Evolutionary conservation across 1,139 yeast species (phyloP).

Genomic region (Waltiozyma sp.): DNA sequence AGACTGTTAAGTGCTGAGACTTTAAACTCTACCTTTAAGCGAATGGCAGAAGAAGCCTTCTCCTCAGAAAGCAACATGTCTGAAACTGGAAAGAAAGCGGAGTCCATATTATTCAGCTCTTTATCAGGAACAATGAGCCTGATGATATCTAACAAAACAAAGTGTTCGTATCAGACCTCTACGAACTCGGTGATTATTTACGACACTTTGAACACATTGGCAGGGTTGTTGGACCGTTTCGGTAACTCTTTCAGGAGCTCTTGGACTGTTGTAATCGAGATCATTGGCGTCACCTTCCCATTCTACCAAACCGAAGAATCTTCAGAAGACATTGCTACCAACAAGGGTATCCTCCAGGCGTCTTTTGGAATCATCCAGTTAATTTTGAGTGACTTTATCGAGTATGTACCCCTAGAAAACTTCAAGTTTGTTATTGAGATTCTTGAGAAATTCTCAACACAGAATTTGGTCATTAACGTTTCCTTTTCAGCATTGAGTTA

Average conservation of each 20-base stretch:
- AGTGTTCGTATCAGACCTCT: slow-evolving; percentile 8
- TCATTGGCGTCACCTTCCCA: slow-evolving; percentile 58
- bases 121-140: slow-evolving; percentile 10
- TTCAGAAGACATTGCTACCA: slow-evolving; percentile 17
- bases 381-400: slow-evolving; percentile 74
- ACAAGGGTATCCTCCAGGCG: slow-evolving; percentile 39
- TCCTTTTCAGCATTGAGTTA: slow-evolving; percentile 86
- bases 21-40: slow-evolving; percentile 38
- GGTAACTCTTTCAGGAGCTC: slow-evolving; percentile 50
- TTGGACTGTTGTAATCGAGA: slow-evolving; percentile 64
- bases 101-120: slow-evolving; percentile 11
- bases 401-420: slow-evolving; percentile 52
- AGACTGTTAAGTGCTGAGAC: slow-evolving; percentile 37
- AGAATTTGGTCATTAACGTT: slow-evolving; percentile 63
- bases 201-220: slow-evolving; percentile 49
- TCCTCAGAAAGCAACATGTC: slow-evolving; percentile 3
- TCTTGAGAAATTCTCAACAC: slow-evolving; percentile 59
- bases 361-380: slow-evolving; percentile 75
- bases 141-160: slow-evolving; percentile 6
- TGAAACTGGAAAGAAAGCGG: slow-evolving; percentile 11
- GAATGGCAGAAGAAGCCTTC: slow-evolving; percentile 38
- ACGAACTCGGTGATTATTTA: slow-evolving; percentile 57
- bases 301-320: slow-evolving; percentile 24
- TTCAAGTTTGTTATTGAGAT: slow-evolving; percentile 59
- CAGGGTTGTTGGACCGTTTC: slow-evolving; percentile 62